Base-by-base conservation (phyloP, 2,329 filamentous ascomycete species). In the Blastomyces parvus region DNA sequence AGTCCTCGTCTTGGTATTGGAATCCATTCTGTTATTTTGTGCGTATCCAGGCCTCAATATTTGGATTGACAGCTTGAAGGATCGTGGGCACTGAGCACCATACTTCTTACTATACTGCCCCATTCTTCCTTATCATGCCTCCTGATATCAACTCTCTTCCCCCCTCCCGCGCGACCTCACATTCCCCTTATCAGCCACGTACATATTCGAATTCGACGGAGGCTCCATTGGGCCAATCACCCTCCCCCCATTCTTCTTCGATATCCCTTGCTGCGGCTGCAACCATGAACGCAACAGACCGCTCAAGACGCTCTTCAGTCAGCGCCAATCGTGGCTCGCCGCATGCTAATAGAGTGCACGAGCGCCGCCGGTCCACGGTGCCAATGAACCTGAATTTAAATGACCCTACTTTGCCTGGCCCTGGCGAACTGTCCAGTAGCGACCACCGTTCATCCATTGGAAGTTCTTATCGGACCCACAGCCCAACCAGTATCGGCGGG, bases 211-310 rank as follows among this genome's bases (percentile, higher is more conserved):
- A 68, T 62, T 61, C 70, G 42, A 36, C 67, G 63, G 67, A 63
- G 60, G 76, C 67, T 79, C 83, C 64, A 6, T 71, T 71, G 25
- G 84, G 84, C 30, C 82, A 85, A 33, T 83, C 84, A 40, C 81
- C 84, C 58, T 86, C 86, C 55, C 83, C 85, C 46, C 82, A 87
- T 68, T 85, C 85, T 59, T 83, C 87, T 42, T 85, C 88, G 50
- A 82, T 84, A 66, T 91, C 88, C 17, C 81, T 94, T 11, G 88
- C 89, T 72, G 89, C 88, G 60, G 86, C 89, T 14, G 89, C 88
- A 8, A 86, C 88, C 53, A 83, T 92, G 75, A 93, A 93, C 73
- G 88, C 89, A 36, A 85, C 89, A 60, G 83, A 91, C 36, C 86
- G 89, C 68, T 83, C 83, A 13, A 70, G 72, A 61, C 74, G 76